Percentiles rank a stretch among this genome's conserved stretches.
Evolutionary conservation across 208 protist species (phyloP).

Genomic region (Phytomonas sp.): DNA sequence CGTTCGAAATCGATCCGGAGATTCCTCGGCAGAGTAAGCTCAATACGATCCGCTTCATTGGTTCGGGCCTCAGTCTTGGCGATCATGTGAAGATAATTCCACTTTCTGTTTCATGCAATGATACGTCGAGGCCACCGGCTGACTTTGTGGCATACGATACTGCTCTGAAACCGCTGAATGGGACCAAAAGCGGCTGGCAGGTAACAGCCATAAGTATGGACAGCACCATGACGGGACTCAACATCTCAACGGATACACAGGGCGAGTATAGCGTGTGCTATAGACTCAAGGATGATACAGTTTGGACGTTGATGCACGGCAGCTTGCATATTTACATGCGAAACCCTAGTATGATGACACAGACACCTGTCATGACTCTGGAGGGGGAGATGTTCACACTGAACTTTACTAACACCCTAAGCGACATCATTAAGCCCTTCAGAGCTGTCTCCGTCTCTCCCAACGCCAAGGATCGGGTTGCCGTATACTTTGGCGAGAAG

Average conservation of each 20-base stretch:
- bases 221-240: slow-evolving; percentile 34
- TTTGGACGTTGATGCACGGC: slow-evolving; percentile 86
- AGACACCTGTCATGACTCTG: slow-evolving; percentile 37
- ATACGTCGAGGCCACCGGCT: slow-evolving; percentile 38
- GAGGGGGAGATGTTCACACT: slow-evolving; percentile 85
- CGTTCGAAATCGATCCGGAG: slow-evolving; percentile 45
- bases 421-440: background rate
- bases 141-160: slow-evolving; percentile 39
- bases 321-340: slow-evolving; percentile 51
- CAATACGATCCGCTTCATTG: slow-evolving; percentile 54
- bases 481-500: slow-evolving; percentile 43
- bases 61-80: slow-evolving; percentile 30
- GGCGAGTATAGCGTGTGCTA: slow-evolving; percentile 84
- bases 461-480: slow-evolving; percentile 40
- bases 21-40: slow-evolving; percentile 33
- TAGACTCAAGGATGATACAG: slow-evolving; percentile 53
- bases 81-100: slow-evolving; percentile 77
- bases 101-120: slow-evolving; percentile 50
- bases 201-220: slow-evolving; percentile 27
- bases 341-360: slow-evolving; percentile 38
- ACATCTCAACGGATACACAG: slow-evolving; percentile 39
- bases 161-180: slow-evolving; percentile 13
- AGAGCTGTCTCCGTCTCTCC: slow-evolving; percentile 7
- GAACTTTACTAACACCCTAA: slow-evolving; percentile 33
- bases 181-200: slow-evolving; percentile 34